These are phyloP conservation scores for Kockovaella imperatae DNA, from an alignment of 768 basidiomycete genomes.

Conservation along the genomic window DNA sequence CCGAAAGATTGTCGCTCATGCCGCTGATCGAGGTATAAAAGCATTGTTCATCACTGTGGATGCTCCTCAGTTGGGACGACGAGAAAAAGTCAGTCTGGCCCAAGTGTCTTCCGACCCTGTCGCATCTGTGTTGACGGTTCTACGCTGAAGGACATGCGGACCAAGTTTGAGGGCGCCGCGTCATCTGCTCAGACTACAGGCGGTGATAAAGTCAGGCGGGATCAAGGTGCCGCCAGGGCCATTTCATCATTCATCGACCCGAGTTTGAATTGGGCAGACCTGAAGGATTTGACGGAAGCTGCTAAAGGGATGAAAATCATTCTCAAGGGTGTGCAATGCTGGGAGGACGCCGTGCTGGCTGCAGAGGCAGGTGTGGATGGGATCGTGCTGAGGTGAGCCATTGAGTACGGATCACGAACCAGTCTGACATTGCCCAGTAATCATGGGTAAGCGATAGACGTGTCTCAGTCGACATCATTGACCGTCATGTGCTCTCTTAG, in stretches of 20 bases:
- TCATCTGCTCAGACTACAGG: slow-evolving; percentile 40
- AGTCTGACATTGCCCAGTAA: slow-evolving; percentile 8
- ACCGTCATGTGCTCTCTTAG: neutral
- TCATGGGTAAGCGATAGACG: slow-evolving; percentile 18
- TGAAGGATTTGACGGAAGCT: slow-evolving; percentile 66
- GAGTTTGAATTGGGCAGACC: slow-evolving; percentile 72
- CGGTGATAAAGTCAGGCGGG: slow-evolving; percentile 58
- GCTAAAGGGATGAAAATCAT: slow-evolving; percentile 75
- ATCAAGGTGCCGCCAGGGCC: slow-evolving; percentile 87
- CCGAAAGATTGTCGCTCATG: slow-evolving; percentile 77
- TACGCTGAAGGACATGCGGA: slow-evolving; percentile 69
- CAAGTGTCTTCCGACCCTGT: neutral
- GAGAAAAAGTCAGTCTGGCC: slow-evolving; percentile 69
- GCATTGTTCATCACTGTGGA: slow-evolving; percentile 95
- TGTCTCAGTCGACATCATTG: neutral
- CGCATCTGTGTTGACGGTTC: neutral
- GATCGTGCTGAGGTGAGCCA: slow-evolving; percentile 28
- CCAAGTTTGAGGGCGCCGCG: slow-evolving; percentile 82
- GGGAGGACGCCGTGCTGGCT: slow-evolving; percentile 83
- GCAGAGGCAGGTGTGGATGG: slow-evolving; percentile 51
- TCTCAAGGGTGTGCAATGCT: slow-evolving; percentile 79
- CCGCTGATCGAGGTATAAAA: slow-evolving; percentile 82
- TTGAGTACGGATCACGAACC: neutral
- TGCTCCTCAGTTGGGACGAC: slow-evolving; percentile 87
- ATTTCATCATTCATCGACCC: slow-evolving; percentile 98